Conservation (phyloP, 2,329 filamentous ascomycete genomes). For the Monilinia aucupariae region DNA sequence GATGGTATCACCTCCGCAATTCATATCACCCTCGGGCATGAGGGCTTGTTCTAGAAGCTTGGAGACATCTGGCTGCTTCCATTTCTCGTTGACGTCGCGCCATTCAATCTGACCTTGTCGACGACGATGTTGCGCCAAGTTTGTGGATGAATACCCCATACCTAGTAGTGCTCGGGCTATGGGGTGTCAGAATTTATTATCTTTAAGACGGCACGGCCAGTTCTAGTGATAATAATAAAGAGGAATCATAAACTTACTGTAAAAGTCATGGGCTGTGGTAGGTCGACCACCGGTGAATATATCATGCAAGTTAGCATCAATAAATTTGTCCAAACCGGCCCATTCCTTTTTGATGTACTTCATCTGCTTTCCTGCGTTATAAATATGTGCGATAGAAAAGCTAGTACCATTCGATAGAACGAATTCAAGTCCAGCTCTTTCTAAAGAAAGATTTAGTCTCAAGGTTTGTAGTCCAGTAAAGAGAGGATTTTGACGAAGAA, state of each 20-base stretch:
- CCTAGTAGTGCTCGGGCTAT: background rate
- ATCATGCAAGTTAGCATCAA: background rate
- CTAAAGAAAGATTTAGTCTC: background rate
- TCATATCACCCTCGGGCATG: background rate
- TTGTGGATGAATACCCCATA: background rate
- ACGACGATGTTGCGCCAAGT: background rate
- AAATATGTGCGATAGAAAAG: background rate
- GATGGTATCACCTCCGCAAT: background rate
- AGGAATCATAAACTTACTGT: background rate
- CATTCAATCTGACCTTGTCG: background rate
- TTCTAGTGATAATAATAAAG: background rate
- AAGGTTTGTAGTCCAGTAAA: background rate
- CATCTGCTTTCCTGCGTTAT: background rate
- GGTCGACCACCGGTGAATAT: background rate
- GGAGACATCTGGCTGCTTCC: slow-evolving; percentile 1
- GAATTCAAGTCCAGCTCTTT: background rate
- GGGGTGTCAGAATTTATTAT: background rate
- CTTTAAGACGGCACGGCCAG: too few relatives aligned
- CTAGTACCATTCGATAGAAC: background rate
- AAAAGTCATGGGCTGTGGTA: background rate
- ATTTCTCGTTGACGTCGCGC: background rate
- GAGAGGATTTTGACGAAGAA: background rate
- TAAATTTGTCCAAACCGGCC: background rate
- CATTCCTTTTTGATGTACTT: background rate
- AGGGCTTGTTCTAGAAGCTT: background rate